Evolutionary conservation across 2,329 filamentous ascomycete genomes (phyloP), one percentile per base, ranked within the genome.

Genomic region (Fusarium sp.): DNA sequence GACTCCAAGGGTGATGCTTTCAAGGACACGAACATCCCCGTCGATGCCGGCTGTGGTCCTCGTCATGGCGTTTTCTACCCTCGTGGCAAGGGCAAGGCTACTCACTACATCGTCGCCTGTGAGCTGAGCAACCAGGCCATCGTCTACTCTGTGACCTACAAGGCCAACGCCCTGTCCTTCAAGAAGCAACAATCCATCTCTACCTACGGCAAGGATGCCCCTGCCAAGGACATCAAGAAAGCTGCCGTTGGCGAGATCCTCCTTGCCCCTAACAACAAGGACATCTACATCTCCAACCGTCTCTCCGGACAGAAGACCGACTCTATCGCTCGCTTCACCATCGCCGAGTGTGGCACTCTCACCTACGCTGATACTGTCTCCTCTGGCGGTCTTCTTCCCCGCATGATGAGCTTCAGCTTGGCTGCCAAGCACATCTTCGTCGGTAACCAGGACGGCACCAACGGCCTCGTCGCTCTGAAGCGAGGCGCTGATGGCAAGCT

Each of bases 281-380:
- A 85, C 76, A 70, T 87, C 20, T 87, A 87, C 76, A 80, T 86
- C 55, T 84, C 84, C 40, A 87, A 87, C 80, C 84, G 85, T 6
- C 68, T 85, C 27, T 83, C 80, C 2, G 84, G 83, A 56, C 80
- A 81, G 38, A 70, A 68, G 5, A 82, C 81, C 11, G 85, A 87
- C 77, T 83, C 77, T 71, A 82, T 87, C 71, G 80, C 83, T 8
- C 82, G 83, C 75, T 85, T 87, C 74, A 75, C 76, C 70, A 68
- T 82, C 44, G 74, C 77, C 51, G 58, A 74, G 46, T 73, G 61
- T 30, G 72, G 65, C 43, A 76, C 63, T 11, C 78, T 84, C 56
- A 68, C 75, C 43, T 81, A 80, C 56, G 74, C 70, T 27, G 77
- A 79, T 53, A 69, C 76, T 22, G 74, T 81, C 51, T 75, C 77